Conservation (phyloP, 768 basidiomycete genomes). For the Ephemerocybe angulata region DNA sequence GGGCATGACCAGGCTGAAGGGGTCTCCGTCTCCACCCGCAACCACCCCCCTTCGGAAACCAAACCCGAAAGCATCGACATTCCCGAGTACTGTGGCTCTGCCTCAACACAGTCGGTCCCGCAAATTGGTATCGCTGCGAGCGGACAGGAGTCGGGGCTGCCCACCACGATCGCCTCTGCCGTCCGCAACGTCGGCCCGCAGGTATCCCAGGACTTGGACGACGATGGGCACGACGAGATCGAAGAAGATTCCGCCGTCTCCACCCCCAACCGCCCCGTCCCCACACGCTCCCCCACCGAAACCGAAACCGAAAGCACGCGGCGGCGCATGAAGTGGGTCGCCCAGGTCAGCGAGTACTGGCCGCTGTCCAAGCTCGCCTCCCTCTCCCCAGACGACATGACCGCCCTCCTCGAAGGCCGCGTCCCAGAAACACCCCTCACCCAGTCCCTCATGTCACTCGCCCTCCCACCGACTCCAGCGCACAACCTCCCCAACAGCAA, state of each 20-base stretch:
- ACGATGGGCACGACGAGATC: slow-evolving; percentile 39
- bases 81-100: no score
- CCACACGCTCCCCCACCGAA: slow-evolving; percentile 40
- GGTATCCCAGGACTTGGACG: no score
- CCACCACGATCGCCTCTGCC: no score
- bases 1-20: no score
- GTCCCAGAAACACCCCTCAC: slow-evolving; percentile 11
- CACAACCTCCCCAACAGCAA: slow-evolving; percentile 35
- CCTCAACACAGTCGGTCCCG: no score
- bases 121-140: no score
- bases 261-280: slow-evolving; percentile 72
- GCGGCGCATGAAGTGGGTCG: slow-evolving; percentile 87
- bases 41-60: no score
- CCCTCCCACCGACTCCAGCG: slow-evolving; percentile 10
- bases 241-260: slow-evolving; percentile 50
- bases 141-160: no score
- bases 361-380: slow-evolving; percentile 70
- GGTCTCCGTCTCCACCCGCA: no score
- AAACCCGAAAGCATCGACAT: no score
- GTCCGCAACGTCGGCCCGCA: no score
- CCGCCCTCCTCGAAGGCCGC: slow-evolving; percentile 49
- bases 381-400: slow-evolving; percentile 68
- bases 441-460: slow-evolving; percentile 12
- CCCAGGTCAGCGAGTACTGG: slow-evolving; percentile 97
- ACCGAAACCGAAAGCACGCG: slow-evolving; percentile 42